Evolutionary conservation across 176 grass and related monocot genomes (phyloP).

Genomic region (Zoysia japonica): DNA sequence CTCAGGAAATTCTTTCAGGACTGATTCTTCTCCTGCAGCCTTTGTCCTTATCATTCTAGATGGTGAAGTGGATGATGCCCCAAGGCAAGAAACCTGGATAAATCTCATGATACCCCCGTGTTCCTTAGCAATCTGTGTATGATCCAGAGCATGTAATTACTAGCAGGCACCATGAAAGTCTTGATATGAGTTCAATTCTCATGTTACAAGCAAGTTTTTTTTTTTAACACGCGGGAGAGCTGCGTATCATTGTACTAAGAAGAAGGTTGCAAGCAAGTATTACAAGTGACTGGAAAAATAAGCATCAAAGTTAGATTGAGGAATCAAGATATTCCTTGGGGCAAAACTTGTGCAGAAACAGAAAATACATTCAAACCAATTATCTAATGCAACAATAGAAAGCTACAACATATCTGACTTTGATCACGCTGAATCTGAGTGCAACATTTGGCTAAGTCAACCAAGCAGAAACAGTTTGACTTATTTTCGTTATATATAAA

Average conservation of each 20-base stretch:
- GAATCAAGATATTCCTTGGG: conserved; percentile 18
- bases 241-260: too few relatives aligned
- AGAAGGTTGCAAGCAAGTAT: not conserved
- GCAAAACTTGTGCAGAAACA: not conserved
- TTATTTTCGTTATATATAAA: not conserved
- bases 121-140: conserved; percentile 85
- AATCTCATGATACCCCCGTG: conserved; percentile 97
- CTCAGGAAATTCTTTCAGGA: conserved; percentile 78
- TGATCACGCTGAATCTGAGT: not conserved
- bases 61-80: conserved; percentile 72
- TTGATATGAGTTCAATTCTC: not conserved
- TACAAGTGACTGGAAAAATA: not conserved
- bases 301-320: not conserved
- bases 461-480: conserved; percentile 10
- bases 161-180: not conserved
- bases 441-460: not conserved
- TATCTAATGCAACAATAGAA: conserved; percentile 12
- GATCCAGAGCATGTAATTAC: conserved; percentile 35
- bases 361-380: not conserved
- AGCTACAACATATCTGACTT: not conserved
- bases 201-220: not conserved
- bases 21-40: conserved; percentile 80
- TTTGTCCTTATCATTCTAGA: conserved; percentile 91
- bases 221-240: too few relatives aligned
- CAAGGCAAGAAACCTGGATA: conserved; percentile 89